Conservation (phyloP, 306 rosid genomes). For the Vicia villosa region DNA sequence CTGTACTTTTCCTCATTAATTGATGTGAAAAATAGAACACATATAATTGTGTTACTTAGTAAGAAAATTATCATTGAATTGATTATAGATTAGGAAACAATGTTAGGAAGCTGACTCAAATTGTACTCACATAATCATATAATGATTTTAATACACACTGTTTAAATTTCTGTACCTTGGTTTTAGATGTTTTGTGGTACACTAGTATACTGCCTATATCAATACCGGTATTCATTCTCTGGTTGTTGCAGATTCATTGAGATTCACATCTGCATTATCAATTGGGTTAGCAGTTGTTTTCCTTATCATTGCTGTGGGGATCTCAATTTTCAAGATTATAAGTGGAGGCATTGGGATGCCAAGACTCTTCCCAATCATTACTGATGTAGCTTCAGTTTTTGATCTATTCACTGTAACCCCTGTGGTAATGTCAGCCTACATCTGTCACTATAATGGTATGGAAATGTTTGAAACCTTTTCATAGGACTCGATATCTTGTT, state of each 20-base stretch:
- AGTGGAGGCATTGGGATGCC: conserved; percentile 79
- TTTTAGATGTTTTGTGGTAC: not conserved
- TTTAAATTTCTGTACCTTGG: not conserved
- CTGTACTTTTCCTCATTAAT: conserved; percentile 5
- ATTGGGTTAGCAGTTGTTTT: conserved; percentile 78
- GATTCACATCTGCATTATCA: conserved; percentile 83
- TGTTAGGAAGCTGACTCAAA: conserved; percentile 11
- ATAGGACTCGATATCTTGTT: not conserved
- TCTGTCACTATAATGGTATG: conserved; percentile 91
- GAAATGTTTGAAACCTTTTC: conserved; percentile 12
- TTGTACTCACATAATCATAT: not conserved
- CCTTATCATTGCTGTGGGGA: conserved; percentile 85
- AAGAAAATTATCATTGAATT: not conserved
- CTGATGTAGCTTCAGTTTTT: conserved; percentile 54
- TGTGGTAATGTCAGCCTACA: conserved; percentile 75
- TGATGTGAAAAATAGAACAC: not conserved
- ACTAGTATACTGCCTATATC: not conserved
- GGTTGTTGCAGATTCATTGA: conserved; percentile 85
- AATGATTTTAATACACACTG: not conserved
- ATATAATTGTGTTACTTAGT: not conserved
- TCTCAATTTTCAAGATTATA: conserved; percentile 66
- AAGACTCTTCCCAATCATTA: conserved; percentile 65
- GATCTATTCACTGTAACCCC: conserved; percentile 78
- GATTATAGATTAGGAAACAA: not conserved
- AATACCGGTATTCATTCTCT: conserved; percentile 1